Evolutionary conservation across 1,284 basidiomycete genomes (phyloP), one percentile per base, ranked within the genome.

Genomic region (Jaminaea rosea): DNA sequence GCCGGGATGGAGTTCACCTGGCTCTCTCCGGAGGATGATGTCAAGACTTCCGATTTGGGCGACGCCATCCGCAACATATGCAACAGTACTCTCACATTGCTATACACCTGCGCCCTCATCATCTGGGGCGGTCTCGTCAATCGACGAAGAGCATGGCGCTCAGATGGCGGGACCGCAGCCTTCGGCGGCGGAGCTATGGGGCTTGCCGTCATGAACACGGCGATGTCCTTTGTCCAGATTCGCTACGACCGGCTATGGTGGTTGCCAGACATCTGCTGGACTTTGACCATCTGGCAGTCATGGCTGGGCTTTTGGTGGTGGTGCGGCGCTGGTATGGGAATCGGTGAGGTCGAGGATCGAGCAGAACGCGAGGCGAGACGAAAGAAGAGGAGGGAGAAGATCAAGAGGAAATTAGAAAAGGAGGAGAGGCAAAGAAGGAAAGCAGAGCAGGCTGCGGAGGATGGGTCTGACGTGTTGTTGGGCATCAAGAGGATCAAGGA

Each of bases 71-170:
- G 87, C 51, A 94, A 94, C 76, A 86, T 96, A 56, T 93, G 91
- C 81, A 94, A 94, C 74, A 89, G 88, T 4, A 88, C 92, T 0
- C 82, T 98, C 21, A 88, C 91, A 17, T 80, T 99, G 47, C 84
- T 99, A 50, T 98, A 97, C 77, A 91, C 89, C 3, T 78, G 82
- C 41, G 84, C 88, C 1, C 83, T 99, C 49, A 79, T 91, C 68
- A 83, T 96, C 56, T 99, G 93, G 93, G 94, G 93, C 36, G 80
- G 87, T 55, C 76, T 89, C 49, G 83, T 98, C 62, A 97, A 97
- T 70, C 82, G 90, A 26, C 80, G 83, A 46, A 83, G 89, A 50
- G 94, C 94, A 1, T 98, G 93, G 93, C 82, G 92, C 15, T 87
- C 86, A 0, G 76, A 76, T 28, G 93, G 93, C 11, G 93, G 93